These are phyloP conservation scores for Saccharomyces hybrid DNA, from an alignment of 1,139 yeast species.

Conservation along the genomic window DNA sequence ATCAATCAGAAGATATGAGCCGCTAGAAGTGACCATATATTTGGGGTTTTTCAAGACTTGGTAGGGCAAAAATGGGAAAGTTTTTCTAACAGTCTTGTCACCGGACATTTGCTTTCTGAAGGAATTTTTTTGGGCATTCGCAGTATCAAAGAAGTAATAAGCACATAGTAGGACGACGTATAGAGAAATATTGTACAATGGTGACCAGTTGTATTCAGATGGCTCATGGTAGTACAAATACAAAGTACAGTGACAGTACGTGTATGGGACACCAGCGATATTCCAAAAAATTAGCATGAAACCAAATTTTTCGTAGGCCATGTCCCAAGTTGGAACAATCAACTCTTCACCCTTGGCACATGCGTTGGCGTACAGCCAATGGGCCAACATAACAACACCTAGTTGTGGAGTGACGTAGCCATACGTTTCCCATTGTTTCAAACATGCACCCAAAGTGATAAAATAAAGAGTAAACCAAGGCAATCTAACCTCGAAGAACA, in stretches of 20 bases:
- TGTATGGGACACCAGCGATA: slow-evolving; percentile 97
- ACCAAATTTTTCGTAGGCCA: slow-evolving; percentile 98
- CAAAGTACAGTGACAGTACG: slow-evolving; percentile 89
- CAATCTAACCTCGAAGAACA: slow-evolving; percentile 94
- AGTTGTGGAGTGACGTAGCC: slow-evolving; percentile 79
- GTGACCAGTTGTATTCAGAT: slow-evolving; percentile 66
- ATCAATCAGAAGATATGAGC: slow-evolving; percentile 75
- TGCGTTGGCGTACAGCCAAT: slow-evolving; percentile 93
- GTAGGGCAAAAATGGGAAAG: slow-evolving; percentile 90
- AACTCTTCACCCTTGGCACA: slow-evolving; percentile 97
- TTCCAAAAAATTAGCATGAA: slow-evolving; percentile 98
- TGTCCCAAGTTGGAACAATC: slow-evolving; percentile 97
- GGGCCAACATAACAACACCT: slow-evolving; percentile 66
- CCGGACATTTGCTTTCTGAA: slow-evolving; percentile 87
- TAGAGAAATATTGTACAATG: slow-evolving; percentile 48
- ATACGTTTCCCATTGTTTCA: slow-evolving; percentile 72
- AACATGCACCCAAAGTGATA: slow-evolving; percentile 63
- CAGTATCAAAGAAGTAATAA: slow-evolving; percentile 90
- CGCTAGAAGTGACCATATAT: slow-evolving; percentile 77
- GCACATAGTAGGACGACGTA: slow-evolving; percentile 54
- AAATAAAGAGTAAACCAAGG: slow-evolving; percentile 94
- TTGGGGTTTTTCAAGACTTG: slow-evolving; percentile 75
- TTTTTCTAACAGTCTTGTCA: slow-evolving; percentile 61
- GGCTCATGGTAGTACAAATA: slow-evolving; percentile 80
- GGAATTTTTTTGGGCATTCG: slow-evolving; percentile 90